Evolutionary conservation across 1,284 basidiomycete species (phyloP).

Genomic region (Papiliotrema nemorosa): DNA sequence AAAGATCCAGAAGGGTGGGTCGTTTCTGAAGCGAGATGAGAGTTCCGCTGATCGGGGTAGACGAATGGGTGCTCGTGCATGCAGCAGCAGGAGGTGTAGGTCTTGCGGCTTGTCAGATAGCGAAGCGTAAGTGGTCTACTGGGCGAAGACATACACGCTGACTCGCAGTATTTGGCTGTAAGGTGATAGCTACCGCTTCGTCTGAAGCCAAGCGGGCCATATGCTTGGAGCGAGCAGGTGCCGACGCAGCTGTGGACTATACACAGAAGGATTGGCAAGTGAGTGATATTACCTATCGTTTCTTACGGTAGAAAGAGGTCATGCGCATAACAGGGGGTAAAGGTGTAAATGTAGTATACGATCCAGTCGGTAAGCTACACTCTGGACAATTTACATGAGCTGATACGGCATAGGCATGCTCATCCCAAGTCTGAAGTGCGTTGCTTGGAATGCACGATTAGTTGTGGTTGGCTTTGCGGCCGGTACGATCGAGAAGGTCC

Average conservation of each 20-base stretch:
- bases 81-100: constrained; percentile 87
- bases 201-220: constrained; percentile 49
- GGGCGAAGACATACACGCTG: background rate
- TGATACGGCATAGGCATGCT: constrained; percentile 34
- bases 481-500: constrained; percentile 85
- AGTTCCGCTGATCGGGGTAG: constrained; percentile 47
- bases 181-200: constrained; percentile 52
- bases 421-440: constrained; percentile 65
- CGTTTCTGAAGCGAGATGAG: background rate
- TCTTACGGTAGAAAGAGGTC: constrained; percentile 48
- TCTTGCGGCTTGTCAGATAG: constrained; percentile 82
- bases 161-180: constrained; percentile 42
- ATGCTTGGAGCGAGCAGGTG: constrained; percentile 46
- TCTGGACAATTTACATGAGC: background rate
- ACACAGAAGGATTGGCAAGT: constrained; percentile 48
- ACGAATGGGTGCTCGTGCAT: constrained; percentile 82
- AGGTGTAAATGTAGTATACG: constrained; percentile 83
- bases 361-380: constrained; percentile 68
- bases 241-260: constrained; percentile 50
- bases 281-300: constrained; percentile 1
- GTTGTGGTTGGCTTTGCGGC: constrained; percentile 89
- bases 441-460: constrained; percentile 89
- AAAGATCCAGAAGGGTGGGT: constrained; percentile 64
- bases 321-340: constrained; percentile 68
- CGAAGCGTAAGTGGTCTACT: constrained; percentile 57